Base-by-base conservation (phyloP, 805 yeast genomes). In the Sugiyamaella mastotermitis region DNA sequence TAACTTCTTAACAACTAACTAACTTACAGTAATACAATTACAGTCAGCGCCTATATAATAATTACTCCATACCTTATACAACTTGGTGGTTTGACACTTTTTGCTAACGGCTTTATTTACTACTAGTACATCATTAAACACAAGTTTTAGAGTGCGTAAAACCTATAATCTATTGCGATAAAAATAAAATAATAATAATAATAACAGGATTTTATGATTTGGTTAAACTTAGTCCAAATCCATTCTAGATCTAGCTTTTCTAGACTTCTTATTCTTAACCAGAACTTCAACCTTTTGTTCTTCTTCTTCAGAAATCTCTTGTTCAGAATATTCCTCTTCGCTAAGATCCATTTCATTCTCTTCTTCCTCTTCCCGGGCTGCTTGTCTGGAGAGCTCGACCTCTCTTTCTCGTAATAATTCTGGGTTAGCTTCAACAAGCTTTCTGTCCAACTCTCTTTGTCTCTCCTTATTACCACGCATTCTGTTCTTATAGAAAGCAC, bases 401-500 rank as follows among this genome's bases (percentile, higher is more conserved):
- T 87, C 97, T 71, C 97, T 83, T 74, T 86, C 78, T 64, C 77
- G 83, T 66, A 92, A 73, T 60, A 90, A 69, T 60, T 83, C 95
- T 51, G 95, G 95, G 68, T 92, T 77, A 41, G 76, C 68, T 59
- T 80, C 95, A 34, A 92, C 92, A 58, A 92, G 72, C 66, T 85
- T 85, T 68, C 78, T 79, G 66, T 92, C 98, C 41, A 82, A 71
- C 39, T 79, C 85, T 57, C 86, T 71, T 62, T 83, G 83, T 62
- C 78, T 77, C 52, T 83, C 96, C 66, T 80, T 83, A 69, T 92
- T 92, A 48, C 96, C 97, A 66, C 83, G 85, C 98, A 92, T 92
- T 78, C 98, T 83, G 71, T 88, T 87, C 86, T 88, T 90, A 72
- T 85, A 92, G 87, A 92, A 92, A 11, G 97, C 97, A 60, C 94